A percentile compares a stretch with the other conserved stretches of the same genome.
phyloP scores from a whole-genome alignment of 805 yeast genomes.

The Myxozyma neotropica region DNA sequence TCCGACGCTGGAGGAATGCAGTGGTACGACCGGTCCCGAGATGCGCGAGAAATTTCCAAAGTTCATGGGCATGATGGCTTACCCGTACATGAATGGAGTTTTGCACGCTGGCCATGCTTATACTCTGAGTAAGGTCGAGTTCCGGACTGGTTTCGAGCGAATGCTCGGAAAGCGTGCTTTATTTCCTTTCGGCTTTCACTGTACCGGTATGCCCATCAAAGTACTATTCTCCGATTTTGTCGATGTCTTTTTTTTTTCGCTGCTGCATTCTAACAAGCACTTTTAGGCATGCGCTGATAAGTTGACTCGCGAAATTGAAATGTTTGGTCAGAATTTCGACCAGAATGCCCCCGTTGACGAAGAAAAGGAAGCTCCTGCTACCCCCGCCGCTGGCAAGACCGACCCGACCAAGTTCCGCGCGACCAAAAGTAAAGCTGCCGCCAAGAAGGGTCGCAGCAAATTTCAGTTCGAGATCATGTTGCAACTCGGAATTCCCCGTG shows the following conservation, averaged over 20 bases:
- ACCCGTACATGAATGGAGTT: conserved; percentile 98
- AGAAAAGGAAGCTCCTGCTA: conserved; percentile 39
- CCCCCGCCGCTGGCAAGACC: conserved; percentile 32
- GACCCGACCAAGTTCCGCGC: conserved; percentile 92
- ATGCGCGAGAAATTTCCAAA: conserved; percentile 81
- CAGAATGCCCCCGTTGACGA: conserved; percentile 53
- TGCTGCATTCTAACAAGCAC: background rate
- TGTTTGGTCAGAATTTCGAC: conserved; percentile 77
- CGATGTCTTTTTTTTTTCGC: too few species aligned
- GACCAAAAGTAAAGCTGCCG: conserved; percentile 89
- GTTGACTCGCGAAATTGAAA: conserved; percentile 86
- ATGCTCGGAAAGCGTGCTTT: conserved; percentile 90
- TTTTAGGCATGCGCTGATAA: conserved; percentile 86
- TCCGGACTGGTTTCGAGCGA: conserved; percentile 89
- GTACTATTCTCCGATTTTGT: conserved; percentile 3
- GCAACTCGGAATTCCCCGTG: conserved; percentile 83
- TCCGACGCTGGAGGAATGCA: conserved; percentile 67
- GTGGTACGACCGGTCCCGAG: conserved; percentile 58
- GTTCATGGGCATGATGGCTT: conserved; percentile 91
- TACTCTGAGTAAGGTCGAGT: conserved; percentile 92
- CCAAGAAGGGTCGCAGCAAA: conserved; percentile 91
- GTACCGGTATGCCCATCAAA: conserved; percentile 97
- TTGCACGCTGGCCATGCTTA: conserved; percentile 97
- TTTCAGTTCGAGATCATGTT: conserved; percentile 96
- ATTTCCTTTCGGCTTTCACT: conserved; percentile 97